Evolutionary conservation across 805 yeast genomes (phyloP), one percentile per base, ranked within the genome.

Genomic region (Suhomyces prunicola): DNA sequence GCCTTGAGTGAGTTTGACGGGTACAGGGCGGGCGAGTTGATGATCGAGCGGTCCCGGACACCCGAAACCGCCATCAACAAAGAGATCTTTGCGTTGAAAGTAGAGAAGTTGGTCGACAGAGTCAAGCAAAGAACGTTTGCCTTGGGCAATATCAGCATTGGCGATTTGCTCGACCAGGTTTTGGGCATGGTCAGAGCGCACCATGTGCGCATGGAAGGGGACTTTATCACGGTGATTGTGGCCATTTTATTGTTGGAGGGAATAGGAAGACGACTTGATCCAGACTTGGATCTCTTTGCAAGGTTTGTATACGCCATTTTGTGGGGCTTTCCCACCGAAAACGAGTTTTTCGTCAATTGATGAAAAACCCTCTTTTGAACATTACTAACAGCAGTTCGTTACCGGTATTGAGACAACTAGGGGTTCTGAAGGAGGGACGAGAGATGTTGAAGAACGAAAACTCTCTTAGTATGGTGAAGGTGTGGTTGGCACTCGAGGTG

Each of bases 191-290:
- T 94, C 17, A 77, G 98, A 56, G 74, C 77, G 9, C 99, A 94
- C 68, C 99, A 94, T 69, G 99, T 94, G 22, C 80, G 97, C 64
- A 88, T 94, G 96, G 99, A 94, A 65, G 96, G 96, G 6, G 99
- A 94, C 69, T 94, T 94, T 65, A 85, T 94, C 44, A 90, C 96
- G 29, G 97, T 94, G 23, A 87, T 94, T n/a, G 90, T 94, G 31
- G 97, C 98, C 1, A 91, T 94, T 23, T 72, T 94, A 51, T 75
- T 94, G 51, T 73, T 94, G 53, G 99, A 94, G 69, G 99, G 99
- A 9, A 88, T 94, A 50, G 98, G 99, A 19, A 79, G 98, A 65
- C 96, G 88, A 69, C 76, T 94, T 51, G 96, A 94, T 69, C 97
- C 98, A 1, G 85, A 90, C 44, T 77, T 94, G 63, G 99, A 94